Evolutionary conservation across 1,139 yeast species (phyloP), one percentile per base, ranked within the genome.

Genomic region (Suhomyces kunorum): DNA sequence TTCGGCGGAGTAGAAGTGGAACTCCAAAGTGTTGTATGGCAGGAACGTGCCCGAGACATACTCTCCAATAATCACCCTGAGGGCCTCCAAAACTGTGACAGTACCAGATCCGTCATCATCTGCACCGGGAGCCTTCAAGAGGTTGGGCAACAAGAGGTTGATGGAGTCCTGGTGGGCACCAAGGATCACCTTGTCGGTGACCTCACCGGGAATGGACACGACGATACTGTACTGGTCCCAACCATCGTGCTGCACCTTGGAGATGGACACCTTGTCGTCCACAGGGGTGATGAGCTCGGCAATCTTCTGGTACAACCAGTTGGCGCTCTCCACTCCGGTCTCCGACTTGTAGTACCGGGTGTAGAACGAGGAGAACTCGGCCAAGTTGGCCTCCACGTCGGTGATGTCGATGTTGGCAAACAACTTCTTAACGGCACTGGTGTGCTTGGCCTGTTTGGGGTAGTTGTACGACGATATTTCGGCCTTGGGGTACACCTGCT

Each of bases 51-150:
- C 78, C 9, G 55, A 43, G 18, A 51, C 54, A 38, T 63, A 61
- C 8, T 60, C 63, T 16, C 65, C 68, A 13, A 76, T 62, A 30
- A 86, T 64, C 8, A 86, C 62, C 46, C 94, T 76, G 53, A 89
- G 74, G 0, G 89, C 81, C 59, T 89, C 96, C 42, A 88, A 64
- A 31, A 77, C 76, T 3, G 96, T 85, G 6, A 84, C 82, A 3
- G 90, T 83, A 7, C 98, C 98, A 4, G 92, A 81, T 1, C 96
- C 96, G 59, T 90, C 88, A 55, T 90, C 98, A 60, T 90, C 98
- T 4, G 96, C 97, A 5, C 98, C 98, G 1, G 98, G 98, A 0
- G 97, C 89, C 33, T 79, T 74, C 51, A 84, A 57, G 15, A 81
- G 46, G 36, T 70, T 71, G n/a, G 96, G 96, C 44, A 87, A 72